These are phyloP conservation scores for Diaporthe sp. DNA, from an alignment of 2,329 filamentous ascomycete species.

Conservation along the genomic window DNA sequence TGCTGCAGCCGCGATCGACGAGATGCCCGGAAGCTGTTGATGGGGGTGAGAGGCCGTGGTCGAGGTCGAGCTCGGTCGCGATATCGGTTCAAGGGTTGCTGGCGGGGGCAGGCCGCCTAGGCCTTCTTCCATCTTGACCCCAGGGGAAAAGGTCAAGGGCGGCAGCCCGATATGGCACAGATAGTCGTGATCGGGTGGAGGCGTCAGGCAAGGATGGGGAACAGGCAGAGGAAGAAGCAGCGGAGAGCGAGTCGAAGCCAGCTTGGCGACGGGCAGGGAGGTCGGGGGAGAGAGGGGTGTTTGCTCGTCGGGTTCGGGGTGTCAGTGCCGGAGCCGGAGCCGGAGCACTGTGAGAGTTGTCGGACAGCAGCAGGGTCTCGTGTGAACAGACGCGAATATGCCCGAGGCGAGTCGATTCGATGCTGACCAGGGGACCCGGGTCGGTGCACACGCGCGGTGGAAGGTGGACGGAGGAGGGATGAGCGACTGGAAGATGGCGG, in stretches of 20 bases:
- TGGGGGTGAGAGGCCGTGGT: conserved; percentile 53
- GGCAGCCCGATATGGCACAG: conserved; percentile 38
- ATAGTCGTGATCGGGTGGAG: conserved; percentile 37
- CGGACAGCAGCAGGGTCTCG: not conserved
- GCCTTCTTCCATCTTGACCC: conserved; percentile 50
- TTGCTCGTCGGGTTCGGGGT: conserved; percentile 15
- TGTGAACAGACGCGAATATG: not conserved
- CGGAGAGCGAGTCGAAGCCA: conserved; percentile 40
- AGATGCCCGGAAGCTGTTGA: conserved; percentile 57
- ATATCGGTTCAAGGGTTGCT: conserved; percentile 57
- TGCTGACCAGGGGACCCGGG: not conserved
- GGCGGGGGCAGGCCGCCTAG: conserved; percentile 51
- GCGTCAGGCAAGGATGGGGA: conserved; percentile 36
- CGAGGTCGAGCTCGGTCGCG: conserved; percentile 61
- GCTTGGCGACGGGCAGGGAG: conserved; percentile 38
- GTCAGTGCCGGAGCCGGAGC: not conserved
- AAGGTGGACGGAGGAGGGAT: not conserved
- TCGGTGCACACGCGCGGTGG: not conserved
- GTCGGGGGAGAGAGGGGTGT: not conserved
- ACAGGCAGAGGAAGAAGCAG: conserved; percentile 35
- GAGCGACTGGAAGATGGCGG: conserved; percentile 34
- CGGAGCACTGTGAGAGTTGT: not conserved
- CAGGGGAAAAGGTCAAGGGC: conserved; percentile 37
- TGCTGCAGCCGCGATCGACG: conserved; percentile 54
- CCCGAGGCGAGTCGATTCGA: not conserved